Base-by-base conservation (phyloP, 1,284 basidiomycete species). In the Apiotrichum laibachii region DNA sequence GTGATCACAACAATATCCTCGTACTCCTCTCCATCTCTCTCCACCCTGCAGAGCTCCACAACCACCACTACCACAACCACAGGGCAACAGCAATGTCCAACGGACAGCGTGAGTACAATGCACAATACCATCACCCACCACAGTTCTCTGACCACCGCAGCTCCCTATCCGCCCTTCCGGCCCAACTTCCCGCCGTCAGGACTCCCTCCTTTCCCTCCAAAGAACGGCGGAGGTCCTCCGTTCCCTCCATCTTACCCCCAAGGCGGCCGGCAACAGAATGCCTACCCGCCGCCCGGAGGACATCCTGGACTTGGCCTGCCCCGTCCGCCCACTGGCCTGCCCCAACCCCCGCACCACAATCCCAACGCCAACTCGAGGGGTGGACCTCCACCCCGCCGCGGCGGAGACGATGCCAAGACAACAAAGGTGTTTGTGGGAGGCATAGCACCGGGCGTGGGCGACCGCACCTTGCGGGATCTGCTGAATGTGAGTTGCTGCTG, bases 401-500 rank as follows among this genome's bases (percentile, higher is more conserved):
- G 59, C 15, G 61, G 55, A n/a, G 65, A 60, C 50, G 75, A 75
- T 15, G 76, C 79, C 61, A 75, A 80, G 64, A 78, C 81, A 1
- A 88, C 86, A 0, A 79, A 75, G 31, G 81, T 95, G 15, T 98
- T 96, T 69, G 87, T 97, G 21, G 93, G 93, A n/a, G 90, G 90
- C 64, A 98, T 97, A 75, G 90, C 92, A 1, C 89, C 90, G 26
- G 94, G 93, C 5, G 90, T 96, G 62, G 87, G 86, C 0, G 92
- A 97, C 72, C 67, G 69, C 12, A 74, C 89, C 59, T 77, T 97
- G 51, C 88, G 88, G 65, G 82, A 85, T 59, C 81, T 97, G 43
- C 82, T 97, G 42, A 80, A 83, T 60, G 92, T 92, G 70, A 70
- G 88, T 83, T 7, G 10, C 18, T 12, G 5, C 2, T 5, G 18